phyloP scores from a whole-genome alignment of 805 yeast species.

The Starmerella bombicola region DNA sequence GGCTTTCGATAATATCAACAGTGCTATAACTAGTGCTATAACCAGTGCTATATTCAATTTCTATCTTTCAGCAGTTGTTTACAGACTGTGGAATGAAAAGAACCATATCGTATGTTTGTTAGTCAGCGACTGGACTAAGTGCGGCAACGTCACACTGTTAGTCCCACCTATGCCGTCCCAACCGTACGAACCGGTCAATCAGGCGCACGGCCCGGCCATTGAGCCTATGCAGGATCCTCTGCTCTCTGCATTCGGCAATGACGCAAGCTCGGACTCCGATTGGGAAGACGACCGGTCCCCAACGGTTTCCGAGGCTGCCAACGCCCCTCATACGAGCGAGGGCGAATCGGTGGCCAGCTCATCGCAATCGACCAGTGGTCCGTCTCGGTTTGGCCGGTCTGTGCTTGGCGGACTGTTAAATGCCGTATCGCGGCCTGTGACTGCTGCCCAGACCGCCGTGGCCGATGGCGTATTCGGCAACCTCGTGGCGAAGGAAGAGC shows the following conservation, averaged over 20 bases:
- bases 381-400: too few species aligned
- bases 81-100: too few species aligned
- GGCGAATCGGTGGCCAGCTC: neutral
- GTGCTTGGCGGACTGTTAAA: constrained; percentile 11
- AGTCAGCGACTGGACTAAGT: too few species aligned
- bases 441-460: neutral
- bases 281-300: neutral
- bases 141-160: too few species aligned
- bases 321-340: too few species aligned
- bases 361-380: neutral
- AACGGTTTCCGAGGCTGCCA: too few species aligned
- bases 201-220: neutral
- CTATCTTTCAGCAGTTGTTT: too few species aligned
- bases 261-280: neutral
- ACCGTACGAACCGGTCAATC: neutral
- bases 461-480: constrained; percentile 90
- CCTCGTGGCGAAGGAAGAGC: constrained; percentile 77
- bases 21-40: too few species aligned
- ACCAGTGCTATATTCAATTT: too few species aligned
- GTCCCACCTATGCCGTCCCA: neutral
- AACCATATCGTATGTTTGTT: too few species aligned
- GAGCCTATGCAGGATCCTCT: constrained; percentile 12
- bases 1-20: too few species aligned
- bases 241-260: constrained; percentile 17
- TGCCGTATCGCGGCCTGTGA: constrained; percentile 3